A percentile compares a stretch with the other conserved stretches of the same genome.
phyloP scores from a whole-genome alignment of 2,329 filamentous ascomycete genomes.

The Pyricularia sp. region DNA sequence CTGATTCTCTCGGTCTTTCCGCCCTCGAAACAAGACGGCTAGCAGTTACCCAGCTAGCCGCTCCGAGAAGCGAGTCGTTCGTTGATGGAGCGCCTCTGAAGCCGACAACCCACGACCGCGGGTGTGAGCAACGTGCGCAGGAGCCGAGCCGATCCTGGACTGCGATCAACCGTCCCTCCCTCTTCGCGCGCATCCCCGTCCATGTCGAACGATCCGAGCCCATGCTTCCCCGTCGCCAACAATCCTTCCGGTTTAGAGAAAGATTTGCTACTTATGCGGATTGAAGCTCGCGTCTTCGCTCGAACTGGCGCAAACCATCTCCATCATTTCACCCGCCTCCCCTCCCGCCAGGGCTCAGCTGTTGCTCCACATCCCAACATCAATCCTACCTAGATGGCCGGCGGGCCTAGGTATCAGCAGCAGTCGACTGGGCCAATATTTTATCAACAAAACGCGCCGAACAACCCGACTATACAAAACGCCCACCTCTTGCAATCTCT shows the following conservation, averaged over 20 bases:
- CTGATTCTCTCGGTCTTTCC: background rate
- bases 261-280: slow-evolving; percentile 8
- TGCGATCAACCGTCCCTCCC: slow-evolving; percentile 1
- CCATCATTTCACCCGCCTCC: slow-evolving; percentile 1
- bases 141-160: background rate
- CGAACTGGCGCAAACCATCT: slow-evolving; percentile 3
- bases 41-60: background rate
- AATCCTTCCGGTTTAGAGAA: slow-evolving; percentile 2
- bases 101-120: background rate
- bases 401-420: slow-evolving; percentile 57
- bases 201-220: slow-evolving; percentile 3
- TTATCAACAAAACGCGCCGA: slow-evolving; percentile 43
- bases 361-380: slow-evolving; percentile 10
- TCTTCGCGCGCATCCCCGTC: background rate
- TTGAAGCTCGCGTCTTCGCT: slow-evolving; percentile 4
- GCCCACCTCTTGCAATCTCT: slow-evolving; percentile 21
- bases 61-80: background rate
- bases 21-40: background rate
- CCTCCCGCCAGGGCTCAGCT: slow-evolving; percentile 4
- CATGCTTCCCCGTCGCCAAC: slow-evolving; percentile 5
- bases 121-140: background rate
- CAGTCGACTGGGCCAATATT: slow-evolving; percentile 45
- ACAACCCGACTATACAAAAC: slow-evolving; percentile 29
- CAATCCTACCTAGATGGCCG: slow-evolving; percentile 51
- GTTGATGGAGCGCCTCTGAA: background rate